Conservation (phyloP, 208 protist genomes). For the Leishmania lainsoni region DNA sequence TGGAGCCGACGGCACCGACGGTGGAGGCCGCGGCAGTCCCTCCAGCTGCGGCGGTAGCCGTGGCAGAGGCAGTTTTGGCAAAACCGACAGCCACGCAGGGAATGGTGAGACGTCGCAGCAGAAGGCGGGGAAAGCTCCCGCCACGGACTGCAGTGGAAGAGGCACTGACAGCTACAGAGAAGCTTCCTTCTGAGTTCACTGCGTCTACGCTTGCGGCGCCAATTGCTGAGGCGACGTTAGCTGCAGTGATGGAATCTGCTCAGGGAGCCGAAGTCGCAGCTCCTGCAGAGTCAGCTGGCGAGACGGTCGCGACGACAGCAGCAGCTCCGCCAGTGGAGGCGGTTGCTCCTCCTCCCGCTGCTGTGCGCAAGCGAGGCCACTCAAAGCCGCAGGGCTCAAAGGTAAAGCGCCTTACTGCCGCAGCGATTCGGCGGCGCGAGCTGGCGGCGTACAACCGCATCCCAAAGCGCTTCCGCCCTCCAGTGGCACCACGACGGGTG, state of each 20-base stretch:
- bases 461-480: conserved; percentile 20
- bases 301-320: not conserved
- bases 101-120: not conserved
- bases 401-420: conserved; percentile 18
- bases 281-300: not conserved
- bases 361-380: conserved; percentile 5
- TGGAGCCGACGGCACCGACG: not conserved
- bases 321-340: not conserved
- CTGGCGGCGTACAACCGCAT: conserved; percentile 30
- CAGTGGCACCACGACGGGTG: conserved; percentile 3
- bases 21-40: not conserved
- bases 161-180: not conserved
- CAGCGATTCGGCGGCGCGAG: conserved; percentile 30
- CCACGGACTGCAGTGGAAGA: not conserved
- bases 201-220: not conserved
- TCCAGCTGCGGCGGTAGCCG: not conserved
- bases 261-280: not conserved
- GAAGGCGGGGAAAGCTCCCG: conserved; percentile 1
- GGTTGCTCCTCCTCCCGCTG: not conserved
- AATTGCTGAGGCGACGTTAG: not conserved
- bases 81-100: not conserved
- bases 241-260: not conserved
- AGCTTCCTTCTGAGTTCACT: not conserved
- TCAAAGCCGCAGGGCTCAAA: conserved; percentile 15
- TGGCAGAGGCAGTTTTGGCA: not conserved